Conservation (phyloP, 805 yeast genomes). For the Yarrowia yakushimensis region DNA sequence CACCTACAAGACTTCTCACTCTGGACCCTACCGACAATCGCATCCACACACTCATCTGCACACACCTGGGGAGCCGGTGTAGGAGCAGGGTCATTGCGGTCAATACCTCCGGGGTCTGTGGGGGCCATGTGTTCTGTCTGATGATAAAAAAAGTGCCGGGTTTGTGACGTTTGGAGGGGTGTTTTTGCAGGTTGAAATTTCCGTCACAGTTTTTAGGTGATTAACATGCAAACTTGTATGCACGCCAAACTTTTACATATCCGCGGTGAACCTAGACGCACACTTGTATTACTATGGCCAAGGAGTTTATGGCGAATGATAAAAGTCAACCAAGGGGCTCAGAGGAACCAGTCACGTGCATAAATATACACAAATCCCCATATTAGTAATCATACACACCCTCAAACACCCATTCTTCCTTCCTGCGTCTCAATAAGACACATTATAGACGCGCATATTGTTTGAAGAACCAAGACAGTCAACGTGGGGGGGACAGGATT, state of each 20-base stretch:
- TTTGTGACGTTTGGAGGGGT: neutral
- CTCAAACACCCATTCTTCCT: too few relatives aligned
- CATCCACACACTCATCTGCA: neutral
- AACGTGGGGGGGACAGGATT: too few relatives aligned
- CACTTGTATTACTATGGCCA: too few relatives aligned
- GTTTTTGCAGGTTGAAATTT: neutral
- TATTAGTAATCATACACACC: too few relatives aligned
- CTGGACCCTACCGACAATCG: neutral
- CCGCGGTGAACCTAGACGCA: neutral
- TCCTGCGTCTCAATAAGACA: too few relatives aligned
- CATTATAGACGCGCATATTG: neutral
- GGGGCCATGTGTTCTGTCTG: neutral
- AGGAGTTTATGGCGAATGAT: too few relatives aligned
- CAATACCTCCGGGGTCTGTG: neutral
- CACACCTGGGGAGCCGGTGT: neutral
- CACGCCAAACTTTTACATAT: neutral
- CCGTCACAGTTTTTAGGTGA: neutral
- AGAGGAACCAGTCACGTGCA: too few relatives aligned
- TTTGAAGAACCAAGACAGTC: neutral
- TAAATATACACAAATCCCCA: too few relatives aligned
- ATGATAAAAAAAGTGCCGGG: neutral
- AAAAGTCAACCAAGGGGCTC: too few relatives aligned
- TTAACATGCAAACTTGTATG: neutral
- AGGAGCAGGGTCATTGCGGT: neutral
- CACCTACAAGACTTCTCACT: conserved; percentile 5